Conservation (phyloP, 2,329 filamentous ascomycete species). For the Botryosphaeria dothidea region DNA sequence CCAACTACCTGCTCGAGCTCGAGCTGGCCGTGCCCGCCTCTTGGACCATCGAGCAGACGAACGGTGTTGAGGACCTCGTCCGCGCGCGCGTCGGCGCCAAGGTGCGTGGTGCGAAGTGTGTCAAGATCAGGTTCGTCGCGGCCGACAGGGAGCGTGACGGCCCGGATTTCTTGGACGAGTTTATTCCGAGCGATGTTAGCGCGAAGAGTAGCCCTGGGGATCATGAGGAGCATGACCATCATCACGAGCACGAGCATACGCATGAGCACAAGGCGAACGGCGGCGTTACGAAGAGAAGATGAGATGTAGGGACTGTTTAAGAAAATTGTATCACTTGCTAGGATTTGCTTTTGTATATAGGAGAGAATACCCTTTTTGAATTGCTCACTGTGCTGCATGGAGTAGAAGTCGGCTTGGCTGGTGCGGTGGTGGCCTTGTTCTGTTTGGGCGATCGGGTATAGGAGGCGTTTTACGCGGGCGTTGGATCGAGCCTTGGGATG, state of each 20-base stretch:
- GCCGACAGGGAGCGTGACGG: conserved; percentile 42
- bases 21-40: conserved; percentile 76
- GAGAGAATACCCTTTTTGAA: background rate
- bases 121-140: conserved; percentile 82
- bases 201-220: conserved; percentile 32
- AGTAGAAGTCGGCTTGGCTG: background rate
- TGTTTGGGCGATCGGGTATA: no score
- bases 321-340: no score
- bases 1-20: conserved; percentile 92
- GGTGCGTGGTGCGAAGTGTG: conserved; percentile 79
- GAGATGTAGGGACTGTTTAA: background rate
- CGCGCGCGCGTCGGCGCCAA: conserved; percentile 71
- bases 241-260: conserved; percentile 27
- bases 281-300: conserved; percentile 17
- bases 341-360: background rate
- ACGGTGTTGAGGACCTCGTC: conserved; percentile 71
- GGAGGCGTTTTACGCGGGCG: background rate
- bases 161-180: conserved; percentile 70
- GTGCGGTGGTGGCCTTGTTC: background rate
- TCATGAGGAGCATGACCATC: conserved; percentile 32
- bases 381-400: background rate
- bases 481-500: background rate
- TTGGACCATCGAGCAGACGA: conserved; percentile 74
- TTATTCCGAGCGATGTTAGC: conserved; percentile 38
- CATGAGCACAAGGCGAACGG: conserved; percentile 26